Percentiles rank a stretch among this genome's conserved stretches.
Conservation (phyloP, 2,329 filamentous ascomycete genomes). For the Aspergillus alliaceus region DNA sequence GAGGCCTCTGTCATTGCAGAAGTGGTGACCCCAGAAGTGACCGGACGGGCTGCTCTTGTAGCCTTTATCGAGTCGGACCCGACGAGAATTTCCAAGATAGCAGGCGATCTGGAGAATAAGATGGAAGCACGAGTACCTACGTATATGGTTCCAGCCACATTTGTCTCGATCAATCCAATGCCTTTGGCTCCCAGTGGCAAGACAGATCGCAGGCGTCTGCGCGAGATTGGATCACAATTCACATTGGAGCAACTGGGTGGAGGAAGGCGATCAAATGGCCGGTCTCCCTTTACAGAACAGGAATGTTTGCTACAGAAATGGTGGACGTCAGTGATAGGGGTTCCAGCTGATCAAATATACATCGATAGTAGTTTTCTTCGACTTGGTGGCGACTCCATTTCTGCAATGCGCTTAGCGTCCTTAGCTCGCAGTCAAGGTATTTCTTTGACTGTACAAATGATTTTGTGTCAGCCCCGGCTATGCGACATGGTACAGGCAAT, state of each 20-base stretch:
- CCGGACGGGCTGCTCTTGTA: neutral
- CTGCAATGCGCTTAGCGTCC: neutral
- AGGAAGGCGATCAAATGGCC: neutral
- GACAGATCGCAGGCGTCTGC: slow-evolving; percentile 1
- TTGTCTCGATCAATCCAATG: neutral
- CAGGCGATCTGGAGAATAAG: neutral
- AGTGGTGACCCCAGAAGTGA: slow-evolving; percentile 45
- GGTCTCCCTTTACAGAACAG: neutral
- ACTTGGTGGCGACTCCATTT: slow-evolving; percentile 25
- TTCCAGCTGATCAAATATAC: neutral
- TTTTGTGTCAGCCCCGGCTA: neutral
- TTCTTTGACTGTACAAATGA: neutral
- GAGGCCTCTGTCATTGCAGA: neutral
- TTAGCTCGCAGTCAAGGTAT: neutral
- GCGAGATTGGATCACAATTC: neutral
- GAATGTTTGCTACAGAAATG: neutral
- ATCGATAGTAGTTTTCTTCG: neutral
- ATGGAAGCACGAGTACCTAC: neutral
- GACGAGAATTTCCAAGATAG: neutral
- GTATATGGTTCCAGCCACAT: slow-evolving; percentile 6
- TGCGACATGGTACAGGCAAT: neutral
- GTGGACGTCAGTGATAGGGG: neutral
- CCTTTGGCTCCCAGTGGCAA: slow-evolving; percentile 3
- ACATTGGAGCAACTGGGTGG: neutral
- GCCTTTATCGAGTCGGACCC: neutral